Conservation (phyloP, 1,284 basidiomycete species). For the Ceratobasidium theobromae region DNA sequence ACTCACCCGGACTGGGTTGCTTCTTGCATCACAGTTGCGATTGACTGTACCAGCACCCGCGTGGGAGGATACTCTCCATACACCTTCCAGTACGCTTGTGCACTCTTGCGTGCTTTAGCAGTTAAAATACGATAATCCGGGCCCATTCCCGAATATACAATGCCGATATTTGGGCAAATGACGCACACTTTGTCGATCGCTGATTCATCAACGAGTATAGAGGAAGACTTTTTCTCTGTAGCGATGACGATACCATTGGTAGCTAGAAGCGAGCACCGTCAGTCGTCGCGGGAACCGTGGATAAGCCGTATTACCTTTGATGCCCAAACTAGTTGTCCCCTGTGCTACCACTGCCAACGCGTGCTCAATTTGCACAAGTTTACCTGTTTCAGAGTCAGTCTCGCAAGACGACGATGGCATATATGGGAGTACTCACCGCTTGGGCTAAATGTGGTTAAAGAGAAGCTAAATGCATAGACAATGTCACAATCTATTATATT, state of each 20-base stretch:
- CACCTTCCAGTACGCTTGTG: constrained; percentile 99
- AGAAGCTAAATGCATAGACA: constrained; percentile 68
- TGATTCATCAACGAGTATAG: constrained; percentile 95
- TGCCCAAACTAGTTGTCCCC: constrained; percentile 95
- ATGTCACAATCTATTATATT: constrained; percentile 35
- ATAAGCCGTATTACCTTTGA: constrained; percentile 72
- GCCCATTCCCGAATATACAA: constrained; percentile 99
- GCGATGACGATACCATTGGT: constrained; percentile 99
- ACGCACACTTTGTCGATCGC: constrained; percentile 96
- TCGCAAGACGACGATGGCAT: neutral
- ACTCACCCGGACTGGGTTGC: constrained; percentile 96
- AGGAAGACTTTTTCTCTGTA: constrained; percentile 98
- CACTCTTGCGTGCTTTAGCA: constrained; percentile 92
- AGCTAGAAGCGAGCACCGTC: constrained; percentile 53
- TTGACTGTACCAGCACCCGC: constrained; percentile 92
- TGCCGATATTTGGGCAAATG: constrained; percentile 98
- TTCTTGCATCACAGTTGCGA: constrained; percentile 98
- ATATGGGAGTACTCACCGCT: constrained; percentile 67
- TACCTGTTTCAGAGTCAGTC: neutral
- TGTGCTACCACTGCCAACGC: constrained; percentile 96
- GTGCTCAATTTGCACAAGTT: constrained; percentile 98
- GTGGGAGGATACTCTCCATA: constrained; percentile 99
- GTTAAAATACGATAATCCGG: constrained; percentile 97
- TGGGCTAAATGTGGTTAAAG: constrained; percentile 97
- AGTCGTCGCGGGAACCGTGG: neutral